Conservation (phyloP, 176 grass and related monocot species). For the Zoysia japonica region DNA sequence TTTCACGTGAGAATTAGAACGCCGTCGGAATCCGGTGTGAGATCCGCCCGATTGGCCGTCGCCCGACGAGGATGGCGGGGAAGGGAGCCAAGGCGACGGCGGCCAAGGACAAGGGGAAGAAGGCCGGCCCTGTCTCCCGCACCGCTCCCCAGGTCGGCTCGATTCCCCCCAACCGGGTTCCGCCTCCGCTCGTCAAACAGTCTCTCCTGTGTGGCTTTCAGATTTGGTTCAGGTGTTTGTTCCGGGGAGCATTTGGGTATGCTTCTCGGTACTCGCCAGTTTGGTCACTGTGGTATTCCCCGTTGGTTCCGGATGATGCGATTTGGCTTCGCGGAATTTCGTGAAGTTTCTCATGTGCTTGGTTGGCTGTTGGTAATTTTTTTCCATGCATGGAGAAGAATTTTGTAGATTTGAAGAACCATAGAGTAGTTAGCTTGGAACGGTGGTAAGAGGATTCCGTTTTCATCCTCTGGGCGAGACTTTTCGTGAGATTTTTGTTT, state of each 20-base stretch:
- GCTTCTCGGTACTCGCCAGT: background rate
- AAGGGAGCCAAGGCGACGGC: conserved; percentile 55
- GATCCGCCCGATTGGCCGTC: conserved; percentile 31
- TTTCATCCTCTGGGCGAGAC: background rate
- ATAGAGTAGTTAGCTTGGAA: background rate
- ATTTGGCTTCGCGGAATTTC: background rate
- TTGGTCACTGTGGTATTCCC: background rate
- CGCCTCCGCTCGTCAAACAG: background rate
- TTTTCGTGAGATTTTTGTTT: background rate
- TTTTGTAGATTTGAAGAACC: conserved; percentile 29
- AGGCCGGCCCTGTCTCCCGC: conserved; percentile 41
- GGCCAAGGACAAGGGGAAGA: conserved; percentile 66
- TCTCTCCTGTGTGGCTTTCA: background rate
- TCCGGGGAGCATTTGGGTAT: conserved; percentile 12
- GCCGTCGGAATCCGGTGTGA: conserved; percentile 17
- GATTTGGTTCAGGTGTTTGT: conserved; percentile 10
- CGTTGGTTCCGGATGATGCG: background rate
- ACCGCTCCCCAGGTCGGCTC: conserved; percentile 42
- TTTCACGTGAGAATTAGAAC: background rate
- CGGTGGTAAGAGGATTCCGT: background rate
- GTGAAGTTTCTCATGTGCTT: background rate
- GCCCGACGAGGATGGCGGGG: conserved; percentile 44
- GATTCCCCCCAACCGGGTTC: background rate
- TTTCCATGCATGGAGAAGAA: background rate
- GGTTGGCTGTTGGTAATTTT: background rate